Percentiles rank a stretch among this genome's conserved stretches.
Conservation (phyloP, 441 rosid genomes). For the Erodium moschatum region DNA sequence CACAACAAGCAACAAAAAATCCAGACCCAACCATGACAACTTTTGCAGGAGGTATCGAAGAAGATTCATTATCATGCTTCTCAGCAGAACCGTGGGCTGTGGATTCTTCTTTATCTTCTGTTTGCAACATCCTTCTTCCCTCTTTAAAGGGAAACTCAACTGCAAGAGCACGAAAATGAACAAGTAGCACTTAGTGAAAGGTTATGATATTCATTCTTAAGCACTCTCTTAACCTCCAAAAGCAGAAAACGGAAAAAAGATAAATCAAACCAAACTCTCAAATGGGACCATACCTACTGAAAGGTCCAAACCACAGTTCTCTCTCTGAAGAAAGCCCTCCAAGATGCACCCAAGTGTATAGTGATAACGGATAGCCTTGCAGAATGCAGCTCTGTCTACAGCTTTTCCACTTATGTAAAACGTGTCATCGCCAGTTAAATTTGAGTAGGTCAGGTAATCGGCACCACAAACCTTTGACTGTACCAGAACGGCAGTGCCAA, state of each 20-base stretch:
- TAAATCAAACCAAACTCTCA: constrained; percentile 5
- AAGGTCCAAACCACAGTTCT: constrained; percentile 30
- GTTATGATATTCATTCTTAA: constrained; percentile 3
- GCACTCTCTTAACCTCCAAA: too few relatives aligned
- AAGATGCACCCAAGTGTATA: constrained; percentile 39
- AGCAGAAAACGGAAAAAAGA: background rate
- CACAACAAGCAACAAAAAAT: constrained; percentile 43
- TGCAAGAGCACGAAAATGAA: constrained; percentile 21
- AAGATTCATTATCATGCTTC: constrained; percentile 9
- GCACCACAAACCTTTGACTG: constrained; percentile 44
- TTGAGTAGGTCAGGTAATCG: constrained; percentile 42
- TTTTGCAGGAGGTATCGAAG: constrained; percentile 21
- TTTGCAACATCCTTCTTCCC: constrained; percentile 50
- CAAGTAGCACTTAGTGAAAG: constrained; percentile 7
- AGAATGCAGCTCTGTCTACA: constrained; percentile 44
- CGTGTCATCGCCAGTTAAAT: constrained; percentile 31
- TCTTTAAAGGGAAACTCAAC: constrained; percentile 26
- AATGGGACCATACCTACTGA: constrained; percentile 37
- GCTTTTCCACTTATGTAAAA: constrained; percentile 51
- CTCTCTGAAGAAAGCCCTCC: constrained; percentile 27
- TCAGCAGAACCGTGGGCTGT: constrained; percentile 12
- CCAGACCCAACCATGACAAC: constrained; percentile 48
- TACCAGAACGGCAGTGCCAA: constrained; percentile 32
- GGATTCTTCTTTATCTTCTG: constrained; percentile 23
- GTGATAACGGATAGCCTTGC: constrained; percentile 45